phyloP scores from a whole-genome alignment of 2,329 filamentous ascomycete species.

The Plenodomus biglobosus region DNA sequence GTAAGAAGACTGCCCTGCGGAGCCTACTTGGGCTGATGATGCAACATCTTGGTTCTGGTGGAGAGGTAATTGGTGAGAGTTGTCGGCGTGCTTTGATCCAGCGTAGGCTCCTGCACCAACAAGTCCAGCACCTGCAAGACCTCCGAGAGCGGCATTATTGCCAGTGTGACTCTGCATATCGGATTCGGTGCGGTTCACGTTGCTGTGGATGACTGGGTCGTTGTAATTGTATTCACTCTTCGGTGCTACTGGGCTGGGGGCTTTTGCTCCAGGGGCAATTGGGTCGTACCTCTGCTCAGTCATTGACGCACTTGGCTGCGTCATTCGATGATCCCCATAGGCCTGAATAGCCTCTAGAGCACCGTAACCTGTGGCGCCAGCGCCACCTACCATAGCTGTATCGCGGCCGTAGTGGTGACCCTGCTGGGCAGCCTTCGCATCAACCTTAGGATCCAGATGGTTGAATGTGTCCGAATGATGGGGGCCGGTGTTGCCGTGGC shows the following conservation, averaged over 20 bases:
- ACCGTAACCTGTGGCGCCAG: slow-evolving; percentile 36
- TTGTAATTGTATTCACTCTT: slow-evolving; percentile 22
- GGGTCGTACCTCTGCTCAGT: slow-evolving; percentile 38
- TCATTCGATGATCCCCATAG: slow-evolving; percentile 35
- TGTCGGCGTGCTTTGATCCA: slow-evolving; percentile 11
- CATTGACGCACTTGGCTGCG: slow-evolving; percentile 33
- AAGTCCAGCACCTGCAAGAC: slow-evolving; percentile 16
- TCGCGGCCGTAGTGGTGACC: slow-evolving; percentile 29
- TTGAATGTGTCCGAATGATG: slow-evolving; percentile 32
- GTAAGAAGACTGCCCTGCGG: slow-evolving; percentile 5
- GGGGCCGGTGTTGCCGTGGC: slow-evolving; percentile 27
- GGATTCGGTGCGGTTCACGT: slow-evolving; percentile 18
- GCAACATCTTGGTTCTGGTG: slow-evolving; percentile 11
- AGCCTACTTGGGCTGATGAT: slow-evolving; percentile 3
- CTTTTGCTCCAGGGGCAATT: slow-evolving; percentile 22
- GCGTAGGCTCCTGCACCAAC: slow-evolving; percentile 15
- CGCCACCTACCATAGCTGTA: slow-evolving; percentile 33
- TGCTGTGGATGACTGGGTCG: slow-evolving; percentile 7
- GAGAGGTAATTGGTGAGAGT: slow-evolving; percentile 9
- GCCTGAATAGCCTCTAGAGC: slow-evolving; percentile 36
- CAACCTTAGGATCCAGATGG: slow-evolving; percentile 28
- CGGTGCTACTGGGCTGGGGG: slow-evolving; percentile 20
- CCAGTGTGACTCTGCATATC: slow-evolving; percentile 9
- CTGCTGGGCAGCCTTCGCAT: slow-evolving; percentile 16
- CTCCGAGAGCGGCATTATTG: slow-evolving; percentile 28